Evolutionary conservation across 352 stramenopile species (phyloP), one percentile per base, ranked within the genome.

Genomic region (Phytophthora pisi): DNA sequence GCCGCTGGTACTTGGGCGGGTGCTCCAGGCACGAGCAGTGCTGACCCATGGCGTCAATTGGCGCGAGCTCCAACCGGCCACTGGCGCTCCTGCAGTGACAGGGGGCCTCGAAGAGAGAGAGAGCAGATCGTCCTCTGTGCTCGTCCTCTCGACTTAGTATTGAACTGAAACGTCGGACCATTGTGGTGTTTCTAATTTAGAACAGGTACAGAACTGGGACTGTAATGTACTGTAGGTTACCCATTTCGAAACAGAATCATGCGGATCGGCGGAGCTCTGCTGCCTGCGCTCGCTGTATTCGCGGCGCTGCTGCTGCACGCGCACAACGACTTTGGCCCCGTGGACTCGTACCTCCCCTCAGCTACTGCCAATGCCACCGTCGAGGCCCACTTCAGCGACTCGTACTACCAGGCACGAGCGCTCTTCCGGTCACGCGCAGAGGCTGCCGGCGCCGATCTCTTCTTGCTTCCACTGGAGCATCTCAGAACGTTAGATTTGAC

Each of bases 11-110:
- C 70, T 90, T 89, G 59, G 64, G 81, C 40, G 76, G 74, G 26
- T 90, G 82, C 54, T 92, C 73, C 64, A 89, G 57, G 64, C 88
- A 96, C 58, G 88, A 91, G 66, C 88, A 96, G 62, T 79, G 64
- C 66, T 92, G 83, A 34, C 86, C 83, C 88, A 94, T 94, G 36
- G 15, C 51, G 64, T 43, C 38, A 24, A 68, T 51, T 28, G 20
- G 18, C 45, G 10, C 45, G 45, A 24, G 45, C 45, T 51, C n/a
- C 18, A 51, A 18, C 8, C n/a, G 45, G 45, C 46, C 51, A 57
- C 49, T 49, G 34, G 8, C 2, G 34, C 10, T 40, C 0, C 8
- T 36, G 8, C 10, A 40, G 23, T 50, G 38, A 30, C 49, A 66
- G 57, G 16, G 57, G 45, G 62, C 26, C 42, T 31, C 34, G 34